Evolutionary conservation across 129 eudicot genomes (phyloP).

Genomic region (Solidago caesia): DNA sequence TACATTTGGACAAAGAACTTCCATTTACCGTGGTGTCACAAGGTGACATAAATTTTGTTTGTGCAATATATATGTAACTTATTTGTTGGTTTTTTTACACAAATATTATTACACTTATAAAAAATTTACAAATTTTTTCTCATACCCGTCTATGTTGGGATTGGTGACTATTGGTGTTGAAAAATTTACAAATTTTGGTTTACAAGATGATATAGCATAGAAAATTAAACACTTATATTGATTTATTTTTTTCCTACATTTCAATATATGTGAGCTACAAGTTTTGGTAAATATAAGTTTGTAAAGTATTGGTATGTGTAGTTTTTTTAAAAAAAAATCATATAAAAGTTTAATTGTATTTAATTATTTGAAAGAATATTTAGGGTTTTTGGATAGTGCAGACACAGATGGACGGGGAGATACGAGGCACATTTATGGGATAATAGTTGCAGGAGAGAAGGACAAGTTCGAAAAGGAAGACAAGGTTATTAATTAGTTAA

Average conservation of each 20-base stretch:
- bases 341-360: neutral
- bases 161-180: too few relatives aligned
- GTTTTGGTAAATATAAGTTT: too few relatives aligned
- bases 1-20: conserved; percentile 95
- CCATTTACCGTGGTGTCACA: conserved; percentile 97
- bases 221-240: too few relatives aligned
- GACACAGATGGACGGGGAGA: conserved; percentile 98
- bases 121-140: too few relatives aligned
- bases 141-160: too few relatives aligned
- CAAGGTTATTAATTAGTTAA: conserved; percentile 57
- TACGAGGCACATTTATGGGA: conserved; percentile 99
- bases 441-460: conserved; percentile 97
- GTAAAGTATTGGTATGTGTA: too few relatives aligned
- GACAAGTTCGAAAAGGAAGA: conserved; percentile 97
- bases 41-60: conserved; percentile 40
- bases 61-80: neutral
- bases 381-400: conserved; percentile 43
- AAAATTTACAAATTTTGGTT: too few relatives aligned
- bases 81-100: neutral
- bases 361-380: conserved; percentile 1
- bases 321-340: neutral
- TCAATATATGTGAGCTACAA: too few relatives aligned
- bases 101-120: too few relatives aligned
- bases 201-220: too few relatives aligned
- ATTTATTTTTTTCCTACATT: too few relatives aligned